Base-by-base conservation (phyloP, 495 filamentous ascomycete species). In the Penicillium herquei region DNA sequence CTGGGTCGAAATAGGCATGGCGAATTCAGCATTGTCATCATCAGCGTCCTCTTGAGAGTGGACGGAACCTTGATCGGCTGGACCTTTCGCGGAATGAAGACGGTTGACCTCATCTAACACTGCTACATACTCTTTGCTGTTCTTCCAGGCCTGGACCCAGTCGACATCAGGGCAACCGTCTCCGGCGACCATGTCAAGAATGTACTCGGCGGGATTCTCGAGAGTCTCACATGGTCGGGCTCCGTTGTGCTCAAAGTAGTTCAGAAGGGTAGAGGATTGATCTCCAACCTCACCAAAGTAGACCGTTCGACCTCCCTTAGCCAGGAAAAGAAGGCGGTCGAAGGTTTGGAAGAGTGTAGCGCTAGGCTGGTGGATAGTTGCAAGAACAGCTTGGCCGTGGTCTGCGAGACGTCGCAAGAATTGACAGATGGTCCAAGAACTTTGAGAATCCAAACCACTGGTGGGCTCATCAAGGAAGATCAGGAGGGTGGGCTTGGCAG, bases 391-490 rank as follows among this genome's bases (percentile, higher is more conserved):
- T 67, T 95, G 90, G 14, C 91, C 91, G 57, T 82, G 85, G 70
- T 90, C 87, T 47, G 91, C 89, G 21, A 96, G 78, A 66, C 90
- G 90, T 61, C 89, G 78, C 13, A 96, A 77, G 34, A 96, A 81
- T 50, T 84, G 77, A 49, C 88, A 79, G 61, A 96, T 94, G 16
- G 88, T 84, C 88, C 88, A 96, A 10, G 92, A 89, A 7, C 87
- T 93, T 59, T 96, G 90, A 55, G 82, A 85, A 70, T 94, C 90
- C 7, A 94, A 76, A 63, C 90, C 90, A 46, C 87, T 91, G n/a
- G 90, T 93, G 10, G 92, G 92, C 59, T 96, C 91, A 61, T 96
- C 91, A 14, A 96, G 84, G 75, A 96, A 96, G 13, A 96, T 81
- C 7, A 96, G 78, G 7, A 96, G 79, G 26, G 84, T 84, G 8